phyloP scores from a whole-genome alignment of 768 basidiomycete genomes.

The Coprinellus aureogranulatus region DNA sequence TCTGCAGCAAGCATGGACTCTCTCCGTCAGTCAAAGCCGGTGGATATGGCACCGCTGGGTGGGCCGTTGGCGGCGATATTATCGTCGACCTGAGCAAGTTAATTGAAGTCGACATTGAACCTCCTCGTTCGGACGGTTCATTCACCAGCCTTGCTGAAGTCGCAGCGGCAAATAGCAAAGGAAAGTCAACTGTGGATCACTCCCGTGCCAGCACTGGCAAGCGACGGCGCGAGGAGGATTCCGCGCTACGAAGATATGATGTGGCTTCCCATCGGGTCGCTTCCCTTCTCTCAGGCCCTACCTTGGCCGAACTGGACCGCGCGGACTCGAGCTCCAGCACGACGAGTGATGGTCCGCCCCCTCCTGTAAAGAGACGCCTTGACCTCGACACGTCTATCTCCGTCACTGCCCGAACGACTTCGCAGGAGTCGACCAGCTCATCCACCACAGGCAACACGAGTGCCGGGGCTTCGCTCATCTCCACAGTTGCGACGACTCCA shows the following conservation, averaged over 20 bases:
- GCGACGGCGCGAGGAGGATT: slow-evolving; percentile 58
- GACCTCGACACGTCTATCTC: slow-evolving; percentile 15
- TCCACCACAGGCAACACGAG: not conserved
- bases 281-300: slow-evolving; percentile 45
- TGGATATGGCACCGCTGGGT: slow-evolving; percentile 88
- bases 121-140: slow-evolving; percentile 48
- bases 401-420: not conserved
- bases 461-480: slow-evolving; percentile 1
- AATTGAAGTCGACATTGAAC: slow-evolving; percentile 64
- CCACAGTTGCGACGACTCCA: slow-evolving; percentile 11
- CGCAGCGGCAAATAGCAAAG: slow-evolving; percentile 50
- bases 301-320: slow-evolving; percentile 12
- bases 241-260: slow-evolving; percentile 49
- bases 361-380: slow-evolving; percentile 34
- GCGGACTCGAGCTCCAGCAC: slow-evolving; percentile 9
- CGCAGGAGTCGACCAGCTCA: slow-evolving; percentile 3
- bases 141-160: slow-evolving; percentile 64
- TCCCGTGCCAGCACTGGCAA: slow-evolving; percentile 35
- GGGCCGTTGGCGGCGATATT: slow-evolving; percentile 84
- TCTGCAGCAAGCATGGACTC: slow-evolving; percentile 69
- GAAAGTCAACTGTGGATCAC: slow-evolving; percentile 37
- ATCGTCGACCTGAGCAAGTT: slow-evolving; percentile 78
- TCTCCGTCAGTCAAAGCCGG: slow-evolving; percentile 85
- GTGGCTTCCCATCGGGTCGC: slow-evolving; percentile 54
- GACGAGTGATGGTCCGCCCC: slow-evolving; percentile 29